Evolutionary conservation across 805 yeast species (phyloP).

Genomic region (Jamesozyma piceae): DNA sequence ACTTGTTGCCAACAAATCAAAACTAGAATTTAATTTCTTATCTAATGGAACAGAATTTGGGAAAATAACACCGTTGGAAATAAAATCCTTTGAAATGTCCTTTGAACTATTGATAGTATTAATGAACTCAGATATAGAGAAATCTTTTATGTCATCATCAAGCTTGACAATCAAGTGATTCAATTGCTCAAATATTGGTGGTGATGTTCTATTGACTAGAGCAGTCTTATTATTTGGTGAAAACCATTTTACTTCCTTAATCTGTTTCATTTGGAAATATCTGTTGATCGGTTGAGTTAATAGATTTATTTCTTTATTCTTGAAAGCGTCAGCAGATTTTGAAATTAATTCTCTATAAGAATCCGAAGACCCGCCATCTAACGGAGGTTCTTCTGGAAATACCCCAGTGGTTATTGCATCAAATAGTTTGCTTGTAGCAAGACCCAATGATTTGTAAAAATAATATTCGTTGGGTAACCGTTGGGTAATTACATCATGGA

Average conservation of each 20-base stretch:
- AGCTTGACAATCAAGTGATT: slow-evolving; percentile 29
- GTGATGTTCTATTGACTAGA: slow-evolving; percentile 44
- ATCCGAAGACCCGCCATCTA: slow-evolving; percentile 51
- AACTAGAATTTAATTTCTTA: slow-evolving; percentile 33
- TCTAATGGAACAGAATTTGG: slow-evolving; percentile 25
- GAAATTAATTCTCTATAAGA: slow-evolving; percentile 50
- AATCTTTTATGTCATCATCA: slow-evolving; percentile 18
- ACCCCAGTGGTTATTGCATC: slow-evolving; percentile 60
- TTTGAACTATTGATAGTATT: slow-evolving; percentile 17
- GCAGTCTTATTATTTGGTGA: slow-evolving; percentile 32
- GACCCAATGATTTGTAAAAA: slow-evolving; percentile 72
- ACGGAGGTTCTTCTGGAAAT: slow-evolving; percentile 52
- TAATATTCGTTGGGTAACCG: slow-evolving; percentile 78
- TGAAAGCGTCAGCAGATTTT: slow-evolving; percentile 37
- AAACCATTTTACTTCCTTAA: slow-evolving; percentile 49
- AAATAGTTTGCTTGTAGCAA: slow-evolving; percentile 46
- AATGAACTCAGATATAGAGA: slow-evolving; percentile 24
- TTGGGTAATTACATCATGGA: slow-evolving; percentile 74
- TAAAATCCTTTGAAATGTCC: slow-evolving; percentile 28
- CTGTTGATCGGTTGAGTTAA: slow-evolving; percentile 68
- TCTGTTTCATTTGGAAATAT: slow-evolving; percentile 69
- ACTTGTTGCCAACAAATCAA: slow-evolving; percentile 50
- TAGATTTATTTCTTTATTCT: slow-evolving; percentile 56
- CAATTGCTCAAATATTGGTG: slow-evolving; percentile 40
- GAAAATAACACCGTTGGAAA: slow-evolving; percentile 25